Conservation (phyloP, 495 filamentous ascomycete genomes). For the Corynascus novoguineensis region DNA sequence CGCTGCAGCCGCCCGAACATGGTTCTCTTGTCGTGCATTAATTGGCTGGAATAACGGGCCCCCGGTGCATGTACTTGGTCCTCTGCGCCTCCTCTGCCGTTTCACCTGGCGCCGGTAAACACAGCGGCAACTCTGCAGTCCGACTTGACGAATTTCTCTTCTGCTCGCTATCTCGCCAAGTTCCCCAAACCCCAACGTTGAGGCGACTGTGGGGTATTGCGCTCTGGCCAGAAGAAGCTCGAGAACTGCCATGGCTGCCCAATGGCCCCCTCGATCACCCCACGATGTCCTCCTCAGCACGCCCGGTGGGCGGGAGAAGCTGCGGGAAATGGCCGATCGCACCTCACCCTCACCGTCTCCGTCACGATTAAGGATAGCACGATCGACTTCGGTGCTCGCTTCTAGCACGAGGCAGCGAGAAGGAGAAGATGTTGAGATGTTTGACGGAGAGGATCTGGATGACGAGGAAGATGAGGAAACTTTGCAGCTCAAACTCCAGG, state of each 20-base stretch:
- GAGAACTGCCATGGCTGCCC: constrained; percentile 32
- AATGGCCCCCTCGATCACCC: constrained; percentile 86
- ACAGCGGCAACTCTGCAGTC: background rate
- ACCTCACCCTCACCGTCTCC: constrained; percentile 63
- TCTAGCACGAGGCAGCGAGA: constrained; percentile 14
- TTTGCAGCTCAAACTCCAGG: constrained; percentile 71
- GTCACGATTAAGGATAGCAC: constrained; percentile 26
- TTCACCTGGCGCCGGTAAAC: constrained; percentile 12
- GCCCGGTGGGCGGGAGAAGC: constrained; percentile 67
- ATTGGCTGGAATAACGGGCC: constrained; percentile 27
- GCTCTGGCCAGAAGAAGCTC: background rate
- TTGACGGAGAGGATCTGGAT: constrained; percentile 45
- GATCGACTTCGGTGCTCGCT: constrained; percentile 14
- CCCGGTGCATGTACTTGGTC: background rate
- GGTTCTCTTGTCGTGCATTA: constrained; percentile 25
- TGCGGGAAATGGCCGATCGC: constrained; percentile 58
- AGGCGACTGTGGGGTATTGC: background rate
- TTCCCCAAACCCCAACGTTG: background rate
- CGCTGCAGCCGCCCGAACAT: constrained; percentile 23
- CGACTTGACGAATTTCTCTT: background rate
- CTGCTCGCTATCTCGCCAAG: background rate
- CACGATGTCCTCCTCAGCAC: constrained; percentile 78
- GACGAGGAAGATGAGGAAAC: constrained; percentile 89
- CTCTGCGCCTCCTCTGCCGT: background rate
- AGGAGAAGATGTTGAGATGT: constrained; percentile 36